Percentiles rank a stretch among this genome's conserved stretches.
Conservation (phyloP, 495 filamentous ascomycete genomes). For the Neurospora discreta region DNA sequence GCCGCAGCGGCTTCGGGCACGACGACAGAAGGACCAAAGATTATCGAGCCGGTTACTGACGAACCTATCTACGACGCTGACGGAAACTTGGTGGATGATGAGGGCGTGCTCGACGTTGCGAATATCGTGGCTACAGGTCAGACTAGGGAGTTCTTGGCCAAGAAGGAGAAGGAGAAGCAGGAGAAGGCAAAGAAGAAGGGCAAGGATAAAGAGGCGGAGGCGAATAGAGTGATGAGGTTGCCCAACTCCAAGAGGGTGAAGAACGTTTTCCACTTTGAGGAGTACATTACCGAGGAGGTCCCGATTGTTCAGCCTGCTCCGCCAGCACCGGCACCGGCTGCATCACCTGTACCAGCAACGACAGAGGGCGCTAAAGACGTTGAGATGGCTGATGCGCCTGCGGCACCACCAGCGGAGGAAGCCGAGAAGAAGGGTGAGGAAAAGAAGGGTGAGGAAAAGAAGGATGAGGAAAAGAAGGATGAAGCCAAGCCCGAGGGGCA, state of each 20-base stretch:
- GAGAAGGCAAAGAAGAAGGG: slow-evolving; percentile 45
- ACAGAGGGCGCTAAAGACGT: slow-evolving; percentile 17
- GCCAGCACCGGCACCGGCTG: slow-evolving; percentile 10
- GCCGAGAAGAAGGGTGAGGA: not conserved
- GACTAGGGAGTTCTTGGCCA: slow-evolving; percentile 81
- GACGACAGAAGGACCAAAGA: slow-evolving; percentile 20
- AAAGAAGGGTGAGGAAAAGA: not conserved
- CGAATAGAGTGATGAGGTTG: slow-evolving; percentile 46
- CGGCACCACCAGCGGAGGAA: not conserved
- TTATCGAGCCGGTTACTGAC: slow-evolving; percentile 25
- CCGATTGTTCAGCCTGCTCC: slow-evolving; percentile 27
- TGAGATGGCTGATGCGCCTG: slow-evolving; percentile 9
- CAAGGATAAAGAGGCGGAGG: slow-evolving; percentile 49
- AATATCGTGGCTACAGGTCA: slow-evolving; percentile 87
- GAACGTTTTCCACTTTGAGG: slow-evolving; percentile 75
- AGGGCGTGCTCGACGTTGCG: slow-evolving; percentile 88
- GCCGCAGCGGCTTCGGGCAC: slow-evolving; percentile 7
- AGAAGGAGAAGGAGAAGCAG: slow-evolving; percentile 85
- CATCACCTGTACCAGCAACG: not conserved
- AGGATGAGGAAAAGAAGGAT: not conserved
- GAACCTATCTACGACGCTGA: slow-evolving; percentile 42
- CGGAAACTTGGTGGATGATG: slow-evolving; percentile 45
- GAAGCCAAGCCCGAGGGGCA: not conserved
- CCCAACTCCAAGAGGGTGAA: slow-evolving; percentile 73
- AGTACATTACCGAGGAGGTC: slow-evolving; percentile 54